These are phyloP conservation scores for Flammula alnicola DNA, from an alignment of 1,284 basidiomycete genomes.

Conservation along the genomic window DNA sequence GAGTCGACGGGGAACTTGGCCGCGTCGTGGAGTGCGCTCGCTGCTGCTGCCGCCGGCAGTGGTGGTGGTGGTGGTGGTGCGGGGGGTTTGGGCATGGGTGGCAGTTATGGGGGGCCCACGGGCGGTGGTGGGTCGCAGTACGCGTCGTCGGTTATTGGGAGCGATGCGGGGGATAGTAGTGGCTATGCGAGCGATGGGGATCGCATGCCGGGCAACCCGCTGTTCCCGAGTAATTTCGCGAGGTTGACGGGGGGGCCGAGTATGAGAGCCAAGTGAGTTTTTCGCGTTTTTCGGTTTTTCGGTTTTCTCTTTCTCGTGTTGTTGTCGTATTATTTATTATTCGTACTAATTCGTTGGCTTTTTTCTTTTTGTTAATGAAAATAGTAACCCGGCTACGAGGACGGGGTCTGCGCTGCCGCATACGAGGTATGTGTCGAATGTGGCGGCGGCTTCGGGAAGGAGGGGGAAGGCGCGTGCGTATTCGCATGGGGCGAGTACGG, in stretches of 20 bases:
- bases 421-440: conserved; percentile 14
- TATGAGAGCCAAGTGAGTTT: conserved; percentile 53
- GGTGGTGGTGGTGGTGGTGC: conserved; percentile 3
- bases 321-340: not conserved
- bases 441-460: not conserved
- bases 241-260: conserved; percentile 61
- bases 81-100: not conserved
- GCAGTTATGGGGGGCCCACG: not conserved
- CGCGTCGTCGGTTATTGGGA: conserved; percentile 23
- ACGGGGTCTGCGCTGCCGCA: conserved; percentile 29
- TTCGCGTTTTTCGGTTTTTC: too few relatives aligned
- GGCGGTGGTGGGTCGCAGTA: conserved; percentile 12
- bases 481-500: conserved; percentile 24
- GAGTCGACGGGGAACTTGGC: conserved; percentile 31
- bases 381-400: conserved; percentile 32
- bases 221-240: conserved; percentile 72
- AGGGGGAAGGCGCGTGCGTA: conserved; percentile 23
- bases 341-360: not conserved
- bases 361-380: not conserved
- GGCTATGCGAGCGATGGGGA: conserved; percentile 44
- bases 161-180: conserved; percentile 32
- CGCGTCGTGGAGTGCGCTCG: conserved; percentile 25
- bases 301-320: not conserved
- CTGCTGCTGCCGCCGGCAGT: conserved; percentile 17
- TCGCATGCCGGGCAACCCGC: conserved; percentile 61